These are phyloP conservation scores for Plasmodium malariae DNA, from an alignment of 169 alveolate species.

Conservation along the genomic window DNA sequence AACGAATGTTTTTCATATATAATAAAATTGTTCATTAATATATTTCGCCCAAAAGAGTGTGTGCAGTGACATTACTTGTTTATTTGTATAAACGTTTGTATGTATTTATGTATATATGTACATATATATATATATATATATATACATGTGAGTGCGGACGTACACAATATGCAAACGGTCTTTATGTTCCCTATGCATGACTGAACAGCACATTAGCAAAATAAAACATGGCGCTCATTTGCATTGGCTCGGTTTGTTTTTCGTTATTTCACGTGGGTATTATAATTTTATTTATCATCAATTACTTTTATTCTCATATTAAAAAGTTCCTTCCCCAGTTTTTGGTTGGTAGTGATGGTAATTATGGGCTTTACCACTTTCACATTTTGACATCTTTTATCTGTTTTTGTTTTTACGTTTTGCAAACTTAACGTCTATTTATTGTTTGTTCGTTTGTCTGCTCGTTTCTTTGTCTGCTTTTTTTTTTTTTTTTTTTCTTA, in stretches of 20 bases:
- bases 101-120: not conserved
- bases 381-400: too few species aligned
- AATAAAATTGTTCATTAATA: too few species aligned
- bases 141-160: not conserved
- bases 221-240: slow-evolving; percentile 61
- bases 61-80: too few species aligned
- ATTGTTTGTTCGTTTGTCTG: too few species aligned
- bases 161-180: not conserved
- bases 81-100: not conserved
- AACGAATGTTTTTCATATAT: too few species aligned
- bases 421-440: too few species aligned
- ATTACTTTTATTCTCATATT: slow-evolving; percentile 50
- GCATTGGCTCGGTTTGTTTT: slow-evolving; percentile 74
- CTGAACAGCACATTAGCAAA: not conserved
- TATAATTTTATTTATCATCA: slow-evolving; percentile 22
- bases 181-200: not conserved
- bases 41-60: too few species aligned
- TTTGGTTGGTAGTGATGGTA: slow-evolving; percentile 4
- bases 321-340: slow-evolving; percentile 35
- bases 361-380: too few species aligned
- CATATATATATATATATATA: not conserved
- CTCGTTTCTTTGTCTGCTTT: not conserved
- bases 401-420: too few species aligned
- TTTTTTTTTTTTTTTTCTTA: slow-evolving; percentile 1
- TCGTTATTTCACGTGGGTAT: slow-evolving; percentile 60